Base-by-base conservation (phyloP, 495 filamentous ascomycete genomes). In the Lasiosphaeria ovina region DNA sequence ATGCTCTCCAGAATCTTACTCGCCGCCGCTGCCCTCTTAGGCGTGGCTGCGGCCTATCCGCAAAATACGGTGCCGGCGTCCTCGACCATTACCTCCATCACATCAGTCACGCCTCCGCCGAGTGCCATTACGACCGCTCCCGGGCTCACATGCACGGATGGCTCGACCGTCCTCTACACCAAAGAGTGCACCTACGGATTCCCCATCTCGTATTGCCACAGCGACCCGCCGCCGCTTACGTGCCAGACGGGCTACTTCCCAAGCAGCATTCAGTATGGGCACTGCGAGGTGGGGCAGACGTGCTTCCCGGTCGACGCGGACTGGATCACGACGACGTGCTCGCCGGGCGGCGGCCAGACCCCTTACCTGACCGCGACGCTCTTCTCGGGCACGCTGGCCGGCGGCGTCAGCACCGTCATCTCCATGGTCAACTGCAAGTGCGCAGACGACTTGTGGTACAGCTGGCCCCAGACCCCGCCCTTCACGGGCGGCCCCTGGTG, bases 311-410 rank as follows among this genome's bases (percentile, higher is more conserved):
- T 47, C 8, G 12, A 47, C 11, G 44, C 7, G 6, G 16, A 5
- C 8, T 47, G 44, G 44, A 47, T 47, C 44, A 47, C 44, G 0
- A 47, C 44, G 44, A 47, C 44, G 8, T 47, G 44, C 44, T 0
- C 44, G 12, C 44, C 44, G 5, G 24, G 24, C 24, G 16, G 16
- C 12, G 44, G 44, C 12, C 6, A 47, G 44, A 47, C 44, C 5
- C 12, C 44, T 11, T 47, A 47, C 44, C 5, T n/a, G 44, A 47
- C 44, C 44, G 6, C 12, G 12, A 47, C 44, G 6, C 11, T 47
- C 5, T 47, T 47, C 44, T 47, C 44, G 12, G 44, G 44, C 44
- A 47, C 44, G 44, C 44, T 47, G 44, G 44, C 44, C 44, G 44
- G 44, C 5, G 44, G 44, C 44, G 44, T 47, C 44, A 47, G 5